Evolutionary conservation across 192 early-diverging fungal species (phyloP).

Genomic region (Entrophospora sp.): DNA sequence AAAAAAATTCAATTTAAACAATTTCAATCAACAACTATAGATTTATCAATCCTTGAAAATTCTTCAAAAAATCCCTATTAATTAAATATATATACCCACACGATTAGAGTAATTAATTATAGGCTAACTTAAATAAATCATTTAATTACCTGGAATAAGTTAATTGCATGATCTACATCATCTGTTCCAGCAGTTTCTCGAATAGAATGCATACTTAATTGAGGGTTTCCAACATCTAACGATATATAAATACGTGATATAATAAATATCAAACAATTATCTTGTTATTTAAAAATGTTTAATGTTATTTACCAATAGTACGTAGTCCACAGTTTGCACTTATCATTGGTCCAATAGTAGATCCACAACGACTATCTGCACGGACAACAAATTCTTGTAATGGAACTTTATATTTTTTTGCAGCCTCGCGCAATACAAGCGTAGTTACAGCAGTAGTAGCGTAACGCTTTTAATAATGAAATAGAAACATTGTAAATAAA

Average conservation of each 20-base stretch:
- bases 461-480: too few relatives aligned
- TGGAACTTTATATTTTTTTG: slow-evolving; percentile 64
- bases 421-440: slow-evolving; percentile 67
- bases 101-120: neutral
- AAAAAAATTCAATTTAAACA: too few relatives aligned
- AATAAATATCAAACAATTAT: neutral
- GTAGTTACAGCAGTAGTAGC: slow-evolving; percentile 69
- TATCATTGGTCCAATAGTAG: slow-evolving; percentile 96
- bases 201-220: slow-evolving; percentile 94
- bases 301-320: slow-evolving; percentile 66
- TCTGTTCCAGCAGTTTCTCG: slow-evolving; percentile 84
- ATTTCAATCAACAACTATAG: slow-evolving; percentile 50
- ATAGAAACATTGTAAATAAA: too few relatives aligned
- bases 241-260: neutral
- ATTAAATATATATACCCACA: neutral
- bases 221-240: slow-evolving; percentile 86
- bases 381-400: slow-evolving; percentile 86
- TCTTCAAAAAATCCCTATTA: slow-evolving; percentile 56
- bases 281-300: neutral
- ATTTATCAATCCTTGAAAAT: slow-evolving; percentile 44
- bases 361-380: slow-evolving; percentile 92
- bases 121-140: neutral
- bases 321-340: slow-evolving; percentile 86
- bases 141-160: slow-evolving; percentile 71
- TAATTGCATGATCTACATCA: slow-evolving; percentile 75